Conservation (phyloP, 108 stramenopile species). For the Nitzschia inconspicua region DNA sequence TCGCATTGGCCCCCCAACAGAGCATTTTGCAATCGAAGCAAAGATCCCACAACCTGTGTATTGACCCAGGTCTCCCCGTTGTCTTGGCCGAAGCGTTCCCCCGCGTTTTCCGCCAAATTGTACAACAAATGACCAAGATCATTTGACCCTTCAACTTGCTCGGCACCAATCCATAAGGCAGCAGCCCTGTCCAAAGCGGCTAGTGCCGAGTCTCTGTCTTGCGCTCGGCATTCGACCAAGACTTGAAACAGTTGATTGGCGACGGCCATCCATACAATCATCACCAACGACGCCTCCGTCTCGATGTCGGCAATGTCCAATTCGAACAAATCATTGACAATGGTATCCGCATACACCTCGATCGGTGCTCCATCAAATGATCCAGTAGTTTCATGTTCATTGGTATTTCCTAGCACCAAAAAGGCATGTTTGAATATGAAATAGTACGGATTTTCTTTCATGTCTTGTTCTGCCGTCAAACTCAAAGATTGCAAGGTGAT, state of each 20-base stretch:
- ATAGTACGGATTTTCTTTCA: conserved; percentile 56
- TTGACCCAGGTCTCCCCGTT: conserved; percentile 47
- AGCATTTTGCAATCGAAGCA: conserved; percentile 34
- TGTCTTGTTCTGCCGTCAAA: conserved; percentile 13
- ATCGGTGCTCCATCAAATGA: conserved; percentile 52
- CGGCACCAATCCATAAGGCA: conserved; percentile 73
- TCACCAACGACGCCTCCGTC: conserved; percentile 44
- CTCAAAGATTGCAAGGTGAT: conserved; percentile 25
- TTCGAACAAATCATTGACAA: conserved; percentile 54
- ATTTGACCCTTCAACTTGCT: conserved; percentile 41
- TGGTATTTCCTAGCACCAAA: conserved; percentile 40
- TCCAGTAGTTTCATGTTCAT: conserved; percentile 42
- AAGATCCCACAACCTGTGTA: conserved; percentile 38
- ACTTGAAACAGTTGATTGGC: conserved; percentile 55
- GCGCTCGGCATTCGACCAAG: conserved; percentile 36
- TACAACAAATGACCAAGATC: conserved; percentile 61
- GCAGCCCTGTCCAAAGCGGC: conserved; percentile 58
- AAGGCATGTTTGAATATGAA: conserved; percentile 69
- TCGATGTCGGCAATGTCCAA: conserved; percentile 32
- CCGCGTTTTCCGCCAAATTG: conserved; percentile 49
- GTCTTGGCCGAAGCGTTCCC: conserved; percentile 45
- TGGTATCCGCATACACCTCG: conserved; percentile 48
- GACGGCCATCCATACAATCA: conserved; percentile 74
- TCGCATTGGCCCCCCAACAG: conserved; percentile 5
- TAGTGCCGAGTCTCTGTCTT: conserved; percentile 11